phyloP scores from a whole-genome alignment of 805 yeast genomes.

The Babjeviella inositovora region DNA sequence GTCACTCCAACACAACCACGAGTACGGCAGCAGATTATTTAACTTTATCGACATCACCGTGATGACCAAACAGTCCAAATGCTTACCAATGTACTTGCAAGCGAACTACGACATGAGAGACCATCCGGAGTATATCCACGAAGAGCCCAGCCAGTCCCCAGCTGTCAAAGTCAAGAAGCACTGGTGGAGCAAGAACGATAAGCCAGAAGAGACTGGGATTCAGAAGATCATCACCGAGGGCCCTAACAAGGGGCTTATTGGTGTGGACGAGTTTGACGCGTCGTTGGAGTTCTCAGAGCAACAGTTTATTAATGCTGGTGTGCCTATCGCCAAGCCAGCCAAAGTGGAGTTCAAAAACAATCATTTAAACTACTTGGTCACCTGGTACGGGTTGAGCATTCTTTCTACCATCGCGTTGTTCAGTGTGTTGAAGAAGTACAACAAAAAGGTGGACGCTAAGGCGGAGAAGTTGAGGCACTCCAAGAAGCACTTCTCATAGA shows the following conservation, averaged over 20 bases:
- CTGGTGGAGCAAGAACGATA: too few species aligned
- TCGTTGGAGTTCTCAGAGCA: slow-evolving; percentile 27
- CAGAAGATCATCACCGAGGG: too few species aligned
- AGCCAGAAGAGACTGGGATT: neutral
- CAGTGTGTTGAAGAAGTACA: slow-evolving; percentile 30
- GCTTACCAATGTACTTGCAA: slow-evolving; percentile 66
- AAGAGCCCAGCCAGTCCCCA: too few species aligned
- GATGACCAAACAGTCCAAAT: slow-evolving; percentile 54
- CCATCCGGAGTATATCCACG: slow-evolving; percentile 42
- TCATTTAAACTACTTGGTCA: slow-evolving; percentile 80
- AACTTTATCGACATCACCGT: slow-evolving; percentile 69
- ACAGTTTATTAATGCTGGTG: slow-evolving; percentile 67
- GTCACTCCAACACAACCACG: slow-evolving; percentile 48
- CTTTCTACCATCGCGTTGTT: slow-evolving; percentile 56
- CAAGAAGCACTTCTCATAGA: slow-evolving; percentile 14
- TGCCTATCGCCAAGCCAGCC: slow-evolving; percentile 80
- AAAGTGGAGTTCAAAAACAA: slow-evolving; percentile 72
- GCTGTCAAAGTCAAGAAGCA: too few species aligned
- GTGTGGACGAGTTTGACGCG: slow-evolving; percentile 6
- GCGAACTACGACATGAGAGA: slow-evolving; percentile 53
- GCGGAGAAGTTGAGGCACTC: slow-evolving; percentile 35
- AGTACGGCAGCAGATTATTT: slow-evolving; percentile 51
- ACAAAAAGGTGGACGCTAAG: slow-evolving; percentile 16
- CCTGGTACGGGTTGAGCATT: slow-evolving; percentile 85
- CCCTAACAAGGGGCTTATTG: slow-evolving; percentile 1